Evolutionary conservation across 2,329 filamentous ascomycete genomes (phyloP).

Genomic region (Alternaria brassicae): DNA sequence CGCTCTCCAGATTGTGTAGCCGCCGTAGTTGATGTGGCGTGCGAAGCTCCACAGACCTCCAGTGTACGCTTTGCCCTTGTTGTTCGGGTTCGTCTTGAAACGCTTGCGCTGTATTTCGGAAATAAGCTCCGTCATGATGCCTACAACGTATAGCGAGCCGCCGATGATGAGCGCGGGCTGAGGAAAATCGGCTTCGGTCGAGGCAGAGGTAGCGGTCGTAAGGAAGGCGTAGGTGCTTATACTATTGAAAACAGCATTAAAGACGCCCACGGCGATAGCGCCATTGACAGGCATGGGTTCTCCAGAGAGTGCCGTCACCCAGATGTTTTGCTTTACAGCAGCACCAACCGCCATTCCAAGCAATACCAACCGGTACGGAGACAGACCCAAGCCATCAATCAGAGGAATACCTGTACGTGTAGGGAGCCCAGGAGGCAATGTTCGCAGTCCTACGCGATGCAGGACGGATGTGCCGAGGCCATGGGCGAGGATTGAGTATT

Average conservation of each 20-base stretch:
- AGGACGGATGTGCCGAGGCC: constrained; percentile 54
- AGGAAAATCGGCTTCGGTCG: constrained; percentile 49
- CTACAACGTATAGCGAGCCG: constrained; percentile 57
- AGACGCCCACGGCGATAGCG: constrained; percentile 56
- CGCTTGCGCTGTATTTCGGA: constrained; percentile 64
- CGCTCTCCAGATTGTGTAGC: constrained; percentile 60
- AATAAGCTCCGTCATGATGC: constrained; percentile 62
- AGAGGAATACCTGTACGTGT: constrained; percentile 49
- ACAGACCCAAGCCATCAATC: constrained; percentile 57
- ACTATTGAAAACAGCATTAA: constrained; percentile 65
- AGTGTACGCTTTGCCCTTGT: constrained; percentile 61
- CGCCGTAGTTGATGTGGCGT: constrained; percentile 64
- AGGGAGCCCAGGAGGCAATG: constrained; percentile 53
- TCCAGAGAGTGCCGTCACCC: constrained; percentile 56
- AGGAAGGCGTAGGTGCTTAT: constrained; percentile 63
- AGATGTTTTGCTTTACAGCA: constrained; percentile 64
- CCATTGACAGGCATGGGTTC: constrained; percentile 58
- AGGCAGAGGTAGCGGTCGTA: constrained; percentile 57
- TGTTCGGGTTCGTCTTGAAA: constrained; percentile 60
- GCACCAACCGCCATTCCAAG: constrained; percentile 62
- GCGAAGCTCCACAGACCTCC: constrained; percentile 59
- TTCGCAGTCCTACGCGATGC: constrained; percentile 54
- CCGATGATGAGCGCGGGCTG: constrained; percentile 58
- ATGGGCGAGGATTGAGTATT: constrained; percentile 59
- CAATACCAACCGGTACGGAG: constrained; percentile 60